phyloP scores from a whole-genome alignment of 1,284 basidiomycete genomes.

The Naganishia cerealis region DNA sequence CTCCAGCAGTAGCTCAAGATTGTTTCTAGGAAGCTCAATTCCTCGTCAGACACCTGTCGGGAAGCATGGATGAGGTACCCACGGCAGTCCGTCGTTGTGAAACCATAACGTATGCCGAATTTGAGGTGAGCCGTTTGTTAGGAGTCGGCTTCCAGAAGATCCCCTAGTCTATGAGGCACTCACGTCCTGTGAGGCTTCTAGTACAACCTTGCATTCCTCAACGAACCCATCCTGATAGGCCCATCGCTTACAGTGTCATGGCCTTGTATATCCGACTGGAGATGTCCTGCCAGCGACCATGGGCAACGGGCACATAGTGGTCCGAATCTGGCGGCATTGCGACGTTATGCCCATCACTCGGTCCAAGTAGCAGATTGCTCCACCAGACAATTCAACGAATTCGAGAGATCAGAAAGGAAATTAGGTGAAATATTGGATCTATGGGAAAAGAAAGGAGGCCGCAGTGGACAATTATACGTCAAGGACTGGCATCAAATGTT shows the following conservation, averaged over 20 bases:
- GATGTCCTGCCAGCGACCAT: background rate
- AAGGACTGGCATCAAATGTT: slow-evolving; percentile 62
- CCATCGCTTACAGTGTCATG: slow-evolving; percentile 3
- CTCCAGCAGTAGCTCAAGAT: too few species aligned
- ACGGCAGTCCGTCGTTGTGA: background rate
- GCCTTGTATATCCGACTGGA: slow-evolving; percentile 11
- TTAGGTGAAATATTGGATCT: slow-evolving; percentile 52
- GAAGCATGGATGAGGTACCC: background rate
- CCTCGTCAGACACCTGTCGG: background rate
- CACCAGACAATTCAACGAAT: slow-evolving; percentile 48
- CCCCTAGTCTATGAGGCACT: background rate
- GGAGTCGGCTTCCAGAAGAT: background rate
- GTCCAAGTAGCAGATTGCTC: slow-evolving; percentile 52
- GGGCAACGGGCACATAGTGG: background rate
- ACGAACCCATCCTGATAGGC: slow-evolving; percentile 15
- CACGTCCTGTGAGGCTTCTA: background rate
- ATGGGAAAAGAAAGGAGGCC: slow-evolving; percentile 45
- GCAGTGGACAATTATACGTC: slow-evolving; percentile 53
- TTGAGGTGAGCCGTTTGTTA: slow-evolving; percentile 1
- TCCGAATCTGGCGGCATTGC: slow-evolving; percentile 17
- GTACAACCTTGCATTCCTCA: slow-evolving; percentile 6
- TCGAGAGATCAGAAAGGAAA: slow-evolving; percentile 47
- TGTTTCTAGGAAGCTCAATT: too few species aligned
- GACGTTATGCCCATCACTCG: slow-evolving; percentile 44
- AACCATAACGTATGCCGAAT: background rate